phyloP scores from a whole-genome alignment of 176 grass and related monocot species.

The Avena sativa region DNA sequence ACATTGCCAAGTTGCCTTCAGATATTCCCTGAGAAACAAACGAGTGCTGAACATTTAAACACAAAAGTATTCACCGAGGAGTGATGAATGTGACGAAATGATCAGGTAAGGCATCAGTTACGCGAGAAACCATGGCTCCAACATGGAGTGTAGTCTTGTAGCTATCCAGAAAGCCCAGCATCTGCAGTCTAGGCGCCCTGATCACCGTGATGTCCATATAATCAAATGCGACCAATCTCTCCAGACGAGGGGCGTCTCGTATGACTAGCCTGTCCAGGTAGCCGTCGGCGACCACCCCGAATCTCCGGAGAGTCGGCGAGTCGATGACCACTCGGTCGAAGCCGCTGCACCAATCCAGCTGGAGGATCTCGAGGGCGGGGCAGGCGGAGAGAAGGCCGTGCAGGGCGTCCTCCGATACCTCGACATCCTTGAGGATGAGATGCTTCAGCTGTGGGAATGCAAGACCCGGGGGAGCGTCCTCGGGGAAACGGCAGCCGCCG shows the following conservation, averaged over 20 bases:
- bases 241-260: constrained; percentile 3
- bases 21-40: background rate
- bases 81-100: background rate
- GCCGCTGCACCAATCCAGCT: background rate
- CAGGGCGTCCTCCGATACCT: background rate
- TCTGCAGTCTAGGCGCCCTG: background rate
- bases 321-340: background rate
- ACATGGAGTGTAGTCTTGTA: background rate
- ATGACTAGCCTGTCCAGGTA: background rate
- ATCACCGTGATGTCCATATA: constrained; percentile 1
- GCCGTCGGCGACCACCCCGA: background rate
- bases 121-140: background rate
- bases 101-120: background rate
- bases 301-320: background rate
- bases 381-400: background rate
- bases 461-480: background rate
- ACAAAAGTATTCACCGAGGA: background rate
- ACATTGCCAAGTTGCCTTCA: background rate
- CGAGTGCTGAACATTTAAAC: background rate
- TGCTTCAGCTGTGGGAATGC: background rate
- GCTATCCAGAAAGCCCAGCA: background rate
- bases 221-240: constrained; percentile 4
- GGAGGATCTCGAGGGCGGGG: background rate
- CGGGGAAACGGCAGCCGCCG: background rate
- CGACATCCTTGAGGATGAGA: background rate